A percentile compares a stretch with the other conserved stretches of the same genome.
phyloP scores from a whole-genome alignment of 768 basidiomycete genomes.

The Strobilomyces dryophilus region DNA sequence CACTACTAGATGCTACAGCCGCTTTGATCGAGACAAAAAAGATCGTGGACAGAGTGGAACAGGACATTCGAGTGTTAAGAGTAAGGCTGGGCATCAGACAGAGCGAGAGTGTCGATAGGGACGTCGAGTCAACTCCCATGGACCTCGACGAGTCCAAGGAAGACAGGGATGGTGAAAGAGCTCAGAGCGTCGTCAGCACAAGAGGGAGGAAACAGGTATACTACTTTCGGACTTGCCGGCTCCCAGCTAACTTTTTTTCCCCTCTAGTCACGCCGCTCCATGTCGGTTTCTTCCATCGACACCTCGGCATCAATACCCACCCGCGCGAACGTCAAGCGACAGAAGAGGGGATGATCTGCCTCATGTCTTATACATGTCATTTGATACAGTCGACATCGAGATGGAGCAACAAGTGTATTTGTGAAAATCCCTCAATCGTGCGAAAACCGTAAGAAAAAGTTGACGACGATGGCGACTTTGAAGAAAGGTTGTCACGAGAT shows the following conservation, averaged over 20 bases:
- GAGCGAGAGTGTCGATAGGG: slow-evolving; percentile 39
- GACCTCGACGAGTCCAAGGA: slow-evolving; percentile 46
- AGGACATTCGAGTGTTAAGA: slow-evolving; percentile 73
- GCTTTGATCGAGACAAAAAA: slow-evolving; percentile 87
- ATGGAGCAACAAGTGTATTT: slow-evolving; percentile 8
- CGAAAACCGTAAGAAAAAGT: slow-evolving; percentile 81
- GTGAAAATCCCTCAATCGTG: slow-evolving; percentile 12
- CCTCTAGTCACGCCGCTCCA: slow-evolving; percentile 53
- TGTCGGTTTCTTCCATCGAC: slow-evolving; percentile 75
- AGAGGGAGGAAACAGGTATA: slow-evolving; percentile 55
- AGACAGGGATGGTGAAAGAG: slow-evolving; percentile 38
- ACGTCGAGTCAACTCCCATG: slow-evolving; percentile 40
- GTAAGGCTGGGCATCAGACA: slow-evolving; percentile 53
- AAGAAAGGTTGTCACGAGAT: not conserved
- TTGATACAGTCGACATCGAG: slow-evolving; percentile 6
- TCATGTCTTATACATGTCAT: slow-evolving; percentile 1
- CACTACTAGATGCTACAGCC: slow-evolving; percentile 65
- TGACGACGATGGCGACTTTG: slow-evolving; percentile 77
- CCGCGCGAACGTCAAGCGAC: slow-evolving; percentile 52
- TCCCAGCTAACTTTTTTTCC: not conserved
- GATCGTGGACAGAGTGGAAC: slow-evolving; percentile 78
- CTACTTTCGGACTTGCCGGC: not conserved
- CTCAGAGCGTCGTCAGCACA: slow-evolving; percentile 61
- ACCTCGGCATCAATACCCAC: slow-evolving; percentile 51
- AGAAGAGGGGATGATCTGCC: slow-evolving; percentile 44